Conservation (phyloP, 345 rosid genomes). For the Dipteronia dyeriana region DNA sequence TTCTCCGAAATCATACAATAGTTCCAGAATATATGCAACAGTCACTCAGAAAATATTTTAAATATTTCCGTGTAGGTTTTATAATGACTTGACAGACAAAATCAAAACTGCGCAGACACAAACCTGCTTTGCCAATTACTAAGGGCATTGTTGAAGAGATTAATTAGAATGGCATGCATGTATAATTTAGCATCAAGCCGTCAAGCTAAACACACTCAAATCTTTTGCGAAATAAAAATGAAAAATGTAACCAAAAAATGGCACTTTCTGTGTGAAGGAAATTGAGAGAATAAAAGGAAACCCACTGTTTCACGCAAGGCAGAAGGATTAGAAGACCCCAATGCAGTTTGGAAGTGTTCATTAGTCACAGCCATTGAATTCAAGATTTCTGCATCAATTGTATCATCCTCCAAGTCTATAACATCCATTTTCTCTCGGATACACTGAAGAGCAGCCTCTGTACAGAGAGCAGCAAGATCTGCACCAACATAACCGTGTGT, state of each 20-base stretch:
- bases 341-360: slow-evolving; percentile 53
- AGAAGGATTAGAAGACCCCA: slow-evolving; percentile 49
- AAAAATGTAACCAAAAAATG: not conserved
- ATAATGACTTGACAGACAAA: not conserved
- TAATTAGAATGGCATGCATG: not conserved
- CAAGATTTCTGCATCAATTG: slow-evolving; percentile 49
- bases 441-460: slow-evolving; percentile 59
- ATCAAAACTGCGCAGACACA: not conserved
- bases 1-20: not conserved
- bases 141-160: not conserved
- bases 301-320: slow-evolving; percentile 56
- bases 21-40: not conserved
- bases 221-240: not conserved
- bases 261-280: not conserved
- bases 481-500: slow-evolving; percentile 61
- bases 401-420: slow-evolving; percentile 52
- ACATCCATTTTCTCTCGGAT: slow-evolving; percentile 56
- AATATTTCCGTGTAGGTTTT: not conserved
- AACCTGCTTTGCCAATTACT: not conserved
- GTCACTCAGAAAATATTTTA: not conserved
- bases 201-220: not conserved
- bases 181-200: not conserved
- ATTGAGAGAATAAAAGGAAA: not conserved
- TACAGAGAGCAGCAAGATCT: slow-evolving; percentile 51
- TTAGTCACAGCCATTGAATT: slow-evolving; percentile 52